Evolutionary conservation across 768 basidiomycete species (phyloP), one percentile per base, ranked within the genome.

Genomic region (Suillus cothurnatus): DNA sequence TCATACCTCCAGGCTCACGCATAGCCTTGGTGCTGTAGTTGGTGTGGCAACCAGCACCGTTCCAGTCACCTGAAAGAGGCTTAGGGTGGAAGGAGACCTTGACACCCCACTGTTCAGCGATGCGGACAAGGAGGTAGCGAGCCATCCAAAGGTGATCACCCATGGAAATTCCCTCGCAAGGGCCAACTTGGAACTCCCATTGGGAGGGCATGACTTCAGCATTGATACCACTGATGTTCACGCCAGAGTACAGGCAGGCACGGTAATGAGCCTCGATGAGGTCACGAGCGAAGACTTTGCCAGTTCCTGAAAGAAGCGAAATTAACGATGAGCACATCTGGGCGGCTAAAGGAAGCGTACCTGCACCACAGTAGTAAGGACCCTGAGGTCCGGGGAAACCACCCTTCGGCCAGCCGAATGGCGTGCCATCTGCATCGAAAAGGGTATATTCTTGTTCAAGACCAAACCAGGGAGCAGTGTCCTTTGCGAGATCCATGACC

Each of bases 121-220:
- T 90, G 71, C 97, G 93, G 75, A 94, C 78, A 72, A 99, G 90
- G 71, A 99, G 91, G 85, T 91, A 99, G 71, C 97, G 93, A 43
- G 97, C 94, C 88, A 99, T 95, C 95, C 95, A 97, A 72, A 99
- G 90, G 81, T 99, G 97, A 79, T 99, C 97, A 71, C 97, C 97
- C 95, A 99, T 97, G 66, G 91, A 84, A 78, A 99, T 98, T 62
- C 97, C 97, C 77, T 93, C 92, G 73, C 97, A 99, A 36, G 97
- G 97, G 61, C 97, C 97, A 71, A 99, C 95, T 80, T 99, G 97
- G 92, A 97, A 99, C 82, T 99, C 97, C 97, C 97, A 99, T 79
- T 99, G 97, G 63, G 96, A 90, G 19, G 97, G 97, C 97, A 99
- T 99, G 67, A 99, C 97, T 81, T 99, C 97, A 66, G 97, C 97